Percentiles rank a stretch among this genome's conserved stretches.
Conservation (phyloP, 441 rosid genomes). For the Croton laevigatus region DNA sequence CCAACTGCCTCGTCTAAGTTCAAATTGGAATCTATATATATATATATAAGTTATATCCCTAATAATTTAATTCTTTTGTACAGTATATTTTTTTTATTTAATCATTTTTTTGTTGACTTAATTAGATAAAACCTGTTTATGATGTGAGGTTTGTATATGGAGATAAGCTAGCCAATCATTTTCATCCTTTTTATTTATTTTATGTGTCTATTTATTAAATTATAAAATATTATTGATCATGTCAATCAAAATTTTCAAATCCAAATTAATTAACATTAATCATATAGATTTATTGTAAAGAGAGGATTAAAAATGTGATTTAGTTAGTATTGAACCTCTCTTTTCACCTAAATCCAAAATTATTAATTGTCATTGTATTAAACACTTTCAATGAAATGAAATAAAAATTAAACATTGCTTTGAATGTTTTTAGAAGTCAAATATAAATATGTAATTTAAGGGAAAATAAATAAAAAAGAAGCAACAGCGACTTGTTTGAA, state of each 20-base stretch:
- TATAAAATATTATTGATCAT: background rate
- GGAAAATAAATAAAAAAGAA: background rate
- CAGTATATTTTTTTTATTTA: background rate
- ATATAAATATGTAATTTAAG: background rate
- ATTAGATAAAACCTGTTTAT: constrained; percentile 4
- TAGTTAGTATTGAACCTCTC: background rate
- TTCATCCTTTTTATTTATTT: constrained; percentile 2
- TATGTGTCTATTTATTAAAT: too few relatives aligned
- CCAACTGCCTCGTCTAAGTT: constrained; percentile 19
- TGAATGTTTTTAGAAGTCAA: background rate
- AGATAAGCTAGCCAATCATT: background rate
- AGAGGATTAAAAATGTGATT: background rate
- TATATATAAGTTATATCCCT: too few relatives aligned
- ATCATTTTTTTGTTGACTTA: constrained; percentile 22
- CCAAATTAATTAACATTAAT: background rate
- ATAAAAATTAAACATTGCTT: background rate
- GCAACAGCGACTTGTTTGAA: constrained; percentile 25
- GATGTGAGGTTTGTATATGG: constrained; percentile 6
- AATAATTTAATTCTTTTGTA: background rate
- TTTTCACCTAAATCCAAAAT: constrained; percentile 5
- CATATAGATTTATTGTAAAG: background rate
- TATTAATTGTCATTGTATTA: background rate
- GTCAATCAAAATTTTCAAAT: background rate
- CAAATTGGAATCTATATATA: too few relatives aligned
- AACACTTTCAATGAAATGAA: background rate